Base-by-base conservation (phyloP, 148 eudicot species). In the Chenopodium formosanum region DNA sequence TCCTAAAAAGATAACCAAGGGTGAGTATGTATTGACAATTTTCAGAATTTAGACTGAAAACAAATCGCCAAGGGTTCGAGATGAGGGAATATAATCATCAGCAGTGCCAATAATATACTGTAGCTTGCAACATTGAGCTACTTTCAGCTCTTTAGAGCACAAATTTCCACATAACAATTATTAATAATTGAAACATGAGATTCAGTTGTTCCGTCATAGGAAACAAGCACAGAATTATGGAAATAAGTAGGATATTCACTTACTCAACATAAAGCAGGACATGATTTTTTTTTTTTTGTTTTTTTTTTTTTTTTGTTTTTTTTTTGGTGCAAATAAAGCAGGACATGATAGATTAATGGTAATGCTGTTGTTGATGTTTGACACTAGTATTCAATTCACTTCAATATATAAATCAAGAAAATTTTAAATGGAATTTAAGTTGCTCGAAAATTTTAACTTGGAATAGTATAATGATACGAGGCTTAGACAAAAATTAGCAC, bases 1-100 rank as follows among this genome's bases (percentile, higher is more conserved):
- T 95, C 98, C 99, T 93, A 82, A 63, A 82, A 4, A 56, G 62
- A 63, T n/a, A 64, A 10, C 9, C 23, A 9, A 66, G 4, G 34
- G 27, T 66, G 34, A 66, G 70, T 66, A 25, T 9, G 3, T 11
- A 17, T 56, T 56, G 62, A 56, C 62, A 56, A 4, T 56, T 17
- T 56, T 56, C 20, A 56, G 62, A 17, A 6, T 56, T 56, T 3
- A 17, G 62, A 17, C 7, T 14, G 62, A 13, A 67, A 67, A 27
- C 16, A 67, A 31, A 14, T 29, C 2, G 4, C 31, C 20, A 67
- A 47, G 44, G 19, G 31, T 40, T 50, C 13, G 31, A 19, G 62
- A 56, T 56, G 22, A 47, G 44, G 13, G 48, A 66, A 40, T 11
- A 3, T 25, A 22, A 78, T 11, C 31, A 65, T 40, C 27, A 62